Percentiles rank a stretch among this genome's conserved stretches.
Evolutionary conservation across 2,329 filamentous ascomycete genomes (phyloP).

Genomic region (Ophiostoma sp.): DNA sequence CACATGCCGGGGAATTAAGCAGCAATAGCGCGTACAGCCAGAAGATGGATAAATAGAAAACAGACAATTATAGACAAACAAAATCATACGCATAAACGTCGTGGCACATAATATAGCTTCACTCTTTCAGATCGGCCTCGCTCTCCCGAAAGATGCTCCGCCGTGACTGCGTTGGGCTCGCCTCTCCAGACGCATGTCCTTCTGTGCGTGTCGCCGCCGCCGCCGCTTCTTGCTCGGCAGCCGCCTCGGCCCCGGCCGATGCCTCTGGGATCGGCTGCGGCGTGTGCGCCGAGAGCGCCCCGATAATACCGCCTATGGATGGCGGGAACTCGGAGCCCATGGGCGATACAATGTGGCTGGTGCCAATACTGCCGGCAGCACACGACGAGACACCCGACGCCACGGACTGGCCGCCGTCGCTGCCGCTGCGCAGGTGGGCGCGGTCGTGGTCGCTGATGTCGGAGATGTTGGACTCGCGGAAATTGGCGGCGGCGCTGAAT

Average conservation of each 20-base stretch:
- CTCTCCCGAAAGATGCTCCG: conserved; percentile 20
- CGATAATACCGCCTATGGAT: background rate
- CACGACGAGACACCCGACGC: conserved; percentile 22
- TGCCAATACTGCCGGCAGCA: background rate
- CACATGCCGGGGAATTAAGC: too few species aligned
- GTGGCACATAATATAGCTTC: background rate
- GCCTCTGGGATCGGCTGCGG: conserved; percentile 19
- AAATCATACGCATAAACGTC: background rate
- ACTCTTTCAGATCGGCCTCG: conserved; percentile 15
- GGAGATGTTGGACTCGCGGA: conserved; percentile 39
- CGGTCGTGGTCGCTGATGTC: conserved; percentile 40
- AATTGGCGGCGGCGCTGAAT: conserved; percentile 20
- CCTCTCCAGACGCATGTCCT: background rate
- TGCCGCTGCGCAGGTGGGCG: conserved; percentile 40
- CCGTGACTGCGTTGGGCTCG: conserved; percentile 14
- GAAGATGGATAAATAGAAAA: background rate
- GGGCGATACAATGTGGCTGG: conserved; percentile 20
- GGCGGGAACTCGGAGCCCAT: background rate
- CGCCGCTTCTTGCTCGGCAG: conserved; percentile 14
- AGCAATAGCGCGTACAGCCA: too few species aligned
- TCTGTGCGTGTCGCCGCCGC: background rate
- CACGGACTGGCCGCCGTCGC: conserved; percentile 34
- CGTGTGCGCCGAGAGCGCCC: background rate
- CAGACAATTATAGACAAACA: background rate
- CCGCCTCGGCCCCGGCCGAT: conserved; percentile 17